These are phyloP conservation scores for Solanum microdontum DNA, from an alignment of 257 asterid species.

Conservation along the genomic window DNA sequence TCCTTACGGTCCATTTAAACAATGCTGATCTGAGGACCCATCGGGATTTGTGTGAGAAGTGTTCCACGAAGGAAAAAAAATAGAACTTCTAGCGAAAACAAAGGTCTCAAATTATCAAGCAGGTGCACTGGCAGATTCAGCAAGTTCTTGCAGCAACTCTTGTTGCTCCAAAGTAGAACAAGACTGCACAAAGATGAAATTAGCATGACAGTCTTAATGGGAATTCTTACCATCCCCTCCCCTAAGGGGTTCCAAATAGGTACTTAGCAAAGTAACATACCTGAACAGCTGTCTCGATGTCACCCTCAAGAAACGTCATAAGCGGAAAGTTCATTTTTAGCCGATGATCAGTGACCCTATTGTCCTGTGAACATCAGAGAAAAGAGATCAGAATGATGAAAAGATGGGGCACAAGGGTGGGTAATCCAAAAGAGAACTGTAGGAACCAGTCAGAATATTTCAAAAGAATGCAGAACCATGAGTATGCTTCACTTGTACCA, in stretches of 20 bases:
- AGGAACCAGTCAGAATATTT: background rate
- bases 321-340: constrained; percentile 88
- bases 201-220: background rate
- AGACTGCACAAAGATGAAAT: constrained; percentile 42
- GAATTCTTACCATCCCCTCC: background rate
- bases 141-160: constrained; percentile 86
- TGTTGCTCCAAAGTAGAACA: constrained; percentile 82
- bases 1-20: background rate
- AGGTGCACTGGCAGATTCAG: constrained; percentile 46
- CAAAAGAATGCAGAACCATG: background rate
- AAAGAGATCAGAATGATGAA: background rate
- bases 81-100: background rate
- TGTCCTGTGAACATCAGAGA: constrained; percentile 45
- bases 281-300: constrained; percentile 93
- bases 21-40: background rate
- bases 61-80: background rate
- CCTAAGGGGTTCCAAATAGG: background rate
- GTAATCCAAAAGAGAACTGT: background rate
- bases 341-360: constrained; percentile 92
- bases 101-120: constrained; percentile 1
- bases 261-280: constrained; percentile 18
- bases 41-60: background rate
- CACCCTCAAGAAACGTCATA: constrained; percentile 76
- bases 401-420: background rate
- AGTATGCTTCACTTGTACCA: background rate